Conservation (phyloP, 139 green algal genomes). For the Edaphochlamys debaryana region DNA sequence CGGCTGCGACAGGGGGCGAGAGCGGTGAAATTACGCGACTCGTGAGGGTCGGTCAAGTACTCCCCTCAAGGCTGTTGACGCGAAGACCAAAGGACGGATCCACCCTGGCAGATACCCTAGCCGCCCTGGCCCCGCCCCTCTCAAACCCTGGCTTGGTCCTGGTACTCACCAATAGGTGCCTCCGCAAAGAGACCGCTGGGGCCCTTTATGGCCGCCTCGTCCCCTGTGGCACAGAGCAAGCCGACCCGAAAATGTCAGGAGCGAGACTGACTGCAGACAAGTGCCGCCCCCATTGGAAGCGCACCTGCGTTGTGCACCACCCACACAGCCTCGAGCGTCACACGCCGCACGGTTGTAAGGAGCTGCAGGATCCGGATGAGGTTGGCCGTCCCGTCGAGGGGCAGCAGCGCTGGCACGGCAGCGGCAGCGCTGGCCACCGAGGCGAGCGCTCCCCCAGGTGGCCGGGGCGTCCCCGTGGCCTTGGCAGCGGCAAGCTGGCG, state of each 20-base stretch:
- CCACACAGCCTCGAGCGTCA: slow-evolving; percentile 11
- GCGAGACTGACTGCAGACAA: too few relatives aligned
- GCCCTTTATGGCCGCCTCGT: background rate
- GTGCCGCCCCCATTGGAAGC: too few relatives aligned
- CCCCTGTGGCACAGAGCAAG: too few relatives aligned
- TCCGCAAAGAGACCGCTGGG: background rate
- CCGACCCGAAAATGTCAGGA: too few relatives aligned
- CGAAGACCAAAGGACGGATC: background rate
- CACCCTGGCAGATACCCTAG: background rate
- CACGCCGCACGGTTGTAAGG: background rate
- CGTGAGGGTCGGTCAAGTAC: too few relatives aligned
- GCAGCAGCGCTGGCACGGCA: slow-evolving; percentile 2
- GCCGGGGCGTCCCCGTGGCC: background rate
- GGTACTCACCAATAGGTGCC: too few relatives aligned
- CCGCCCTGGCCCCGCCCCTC: too few relatives aligned
- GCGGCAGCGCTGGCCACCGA: background rate
- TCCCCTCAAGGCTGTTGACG: too few relatives aligned
- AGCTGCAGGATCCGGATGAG: background rate
- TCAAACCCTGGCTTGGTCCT: too few relatives aligned
- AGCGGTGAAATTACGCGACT: too few relatives aligned
- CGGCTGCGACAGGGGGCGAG: background rate
- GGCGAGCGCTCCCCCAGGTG: background rate
- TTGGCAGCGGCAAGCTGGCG: slow-evolving; percentile 2
- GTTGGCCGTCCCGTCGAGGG: background rate
- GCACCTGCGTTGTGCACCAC: slow-evolving; percentile 34